Evolutionary conservation across 495 filamentous ascomycete genomes (phyloP), one percentile per base, ranked within the genome.

Genomic region (Xylaria cubensis): DNA sequence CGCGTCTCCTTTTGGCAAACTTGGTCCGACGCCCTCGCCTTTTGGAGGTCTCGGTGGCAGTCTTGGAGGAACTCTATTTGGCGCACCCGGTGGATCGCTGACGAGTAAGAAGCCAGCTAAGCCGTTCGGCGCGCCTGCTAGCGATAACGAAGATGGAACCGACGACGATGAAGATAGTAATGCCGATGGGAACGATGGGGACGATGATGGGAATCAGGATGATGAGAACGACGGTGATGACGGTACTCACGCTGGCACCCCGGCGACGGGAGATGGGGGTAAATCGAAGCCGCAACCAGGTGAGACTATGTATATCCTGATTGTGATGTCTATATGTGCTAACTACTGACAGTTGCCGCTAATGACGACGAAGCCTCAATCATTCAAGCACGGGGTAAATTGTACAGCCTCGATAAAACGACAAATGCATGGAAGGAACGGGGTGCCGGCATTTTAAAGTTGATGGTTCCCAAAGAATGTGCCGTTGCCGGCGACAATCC

Each of bases 361-460:
- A 83, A 89, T 56, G 86, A 89, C 70, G 92, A 90, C 50, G 94
- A 97, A 75, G 90, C 82, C 79, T 79, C 95, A 85, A 81, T 88
- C 75, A 56, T 92, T 76, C 85, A 92, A 86, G 78, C 87, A 5
- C 82, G 86, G 10, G 91, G 92, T 24, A 97, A 95, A 82, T 86
- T 97, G 41, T 97, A 90, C 82, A 80, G 89, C 58, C 92, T 94
- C 74, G 84, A 87, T 41, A 92, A 91, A 73, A 85, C 86, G n/a
- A 80, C 74, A 13, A 77, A 74, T 32, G 79, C 81, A 19, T 97
- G 94, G 94, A 94, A 93, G 76, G 94, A 97, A 80, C 89, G 94
- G 32, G 94, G 94, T 24, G 86, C 90, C 10, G 94, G 94, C 44
- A 90, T 88, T 64, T 87, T 97, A 75, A 95, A 95, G 81, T 97